A percentile compares a stretch with the other conserved stretches of the same genome.
Evolutionary conservation across 257 asterid genomes (phyloP).

Genomic region (Galeopsis tetrahit): DNA sequence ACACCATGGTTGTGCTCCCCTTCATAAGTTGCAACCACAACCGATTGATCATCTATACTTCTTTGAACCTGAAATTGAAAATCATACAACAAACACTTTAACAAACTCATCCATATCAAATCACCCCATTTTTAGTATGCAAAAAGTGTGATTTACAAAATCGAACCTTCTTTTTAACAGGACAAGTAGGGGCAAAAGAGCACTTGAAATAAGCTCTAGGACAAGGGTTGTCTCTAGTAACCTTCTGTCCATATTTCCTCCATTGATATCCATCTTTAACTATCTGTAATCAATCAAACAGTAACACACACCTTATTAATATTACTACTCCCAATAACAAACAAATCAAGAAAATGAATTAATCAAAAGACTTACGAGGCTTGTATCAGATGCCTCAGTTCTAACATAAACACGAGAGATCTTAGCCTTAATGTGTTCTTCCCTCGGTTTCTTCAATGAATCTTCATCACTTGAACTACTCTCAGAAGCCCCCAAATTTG

Average conservation of each 20-base stretch:
- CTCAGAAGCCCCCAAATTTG: slow-evolving; percentile 52
- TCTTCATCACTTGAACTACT: slow-evolving; percentile 90
- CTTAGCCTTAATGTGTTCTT: slow-evolving; percentile 70
- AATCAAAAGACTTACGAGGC: slow-evolving; percentile 70
- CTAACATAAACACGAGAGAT: slow-evolving; percentile 51
- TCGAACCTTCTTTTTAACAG: slow-evolving; percentile 89
- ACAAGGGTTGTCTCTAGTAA: slow-evolving; percentile 70
- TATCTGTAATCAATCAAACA: slow-evolving; percentile 47
- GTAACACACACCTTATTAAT: background rate
- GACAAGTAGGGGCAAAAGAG: slow-evolving; percentile 93
- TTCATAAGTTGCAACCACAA: slow-evolving; percentile 72
- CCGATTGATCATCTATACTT: slow-evolving; percentile 67
- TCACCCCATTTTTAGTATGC: too few relatives aligned
- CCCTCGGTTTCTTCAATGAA: slow-evolving; percentile 67
- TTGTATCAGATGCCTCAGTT: slow-evolving; percentile 82
- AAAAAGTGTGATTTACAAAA: background rate
- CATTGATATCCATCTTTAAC: slow-evolving; percentile 88
- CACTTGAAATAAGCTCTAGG: slow-evolving; percentile 89
- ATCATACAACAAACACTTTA: background rate
- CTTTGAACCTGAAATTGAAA: slow-evolving; percentile 63
- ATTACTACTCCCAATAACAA: background rate
- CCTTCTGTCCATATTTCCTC: slow-evolving; percentile 85
- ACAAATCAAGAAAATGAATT: background rate
- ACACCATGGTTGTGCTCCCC: slow-evolving; percentile 74
- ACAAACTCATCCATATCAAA: background rate